Evolutionary conservation across 192 early-diverging fungal genomes (phyloP).

Genomic region (Blastocladiella britannica): DNA sequence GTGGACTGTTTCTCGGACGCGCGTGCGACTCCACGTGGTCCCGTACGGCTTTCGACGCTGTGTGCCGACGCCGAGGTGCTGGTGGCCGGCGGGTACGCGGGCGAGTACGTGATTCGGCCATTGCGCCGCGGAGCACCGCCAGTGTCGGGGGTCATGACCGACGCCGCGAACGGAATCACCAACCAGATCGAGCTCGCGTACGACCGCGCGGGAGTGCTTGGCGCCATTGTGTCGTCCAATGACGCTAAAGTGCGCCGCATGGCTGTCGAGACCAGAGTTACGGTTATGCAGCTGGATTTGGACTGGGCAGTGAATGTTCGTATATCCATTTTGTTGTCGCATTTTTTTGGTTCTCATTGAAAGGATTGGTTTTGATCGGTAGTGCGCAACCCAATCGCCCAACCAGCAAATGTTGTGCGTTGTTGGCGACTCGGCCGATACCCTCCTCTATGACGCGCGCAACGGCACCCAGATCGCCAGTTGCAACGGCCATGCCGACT

Average conservation of each 20-base stretch:
- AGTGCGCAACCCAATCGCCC: conserved; percentile 13
- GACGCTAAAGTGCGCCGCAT: conserved; percentile 8
- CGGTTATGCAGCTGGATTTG: conserved; percentile 1
- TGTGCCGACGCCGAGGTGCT: conserved; percentile 14
- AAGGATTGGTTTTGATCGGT: too few species aligned
- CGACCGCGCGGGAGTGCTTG: conserved; percentile 2
- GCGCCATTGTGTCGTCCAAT: conserved; percentile 12
- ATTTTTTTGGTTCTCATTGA: background rate
- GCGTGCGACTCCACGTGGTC: conserved; percentile 2
- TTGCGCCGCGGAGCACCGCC: conserved; percentile 6
- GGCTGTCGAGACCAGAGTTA: conserved; percentile 4
- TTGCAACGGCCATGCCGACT: conserved; percentile 18
- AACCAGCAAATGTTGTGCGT: conserved; percentile 11
- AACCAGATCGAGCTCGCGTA: conserved; percentile 12
- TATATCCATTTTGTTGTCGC: background rate
- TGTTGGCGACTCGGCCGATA: conserved; percentile 16
- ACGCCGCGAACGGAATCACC: conserved; percentile 11
- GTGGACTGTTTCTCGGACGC: conserved; percentile 7
- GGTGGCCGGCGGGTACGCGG: conserved; percentile 16
- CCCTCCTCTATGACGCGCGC: conserved; percentile 13
- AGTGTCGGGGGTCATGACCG: conserved; percentile 1
- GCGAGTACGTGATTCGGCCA: conserved; percentile 11
- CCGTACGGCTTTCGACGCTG: conserved; percentile 13
- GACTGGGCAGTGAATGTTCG: conserved; percentile 13
- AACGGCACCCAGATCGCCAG: conserved; percentile 2